phyloP scores from a whole-genome alignment of 129 eudicot species.

The Silybum marianum region DNA sequence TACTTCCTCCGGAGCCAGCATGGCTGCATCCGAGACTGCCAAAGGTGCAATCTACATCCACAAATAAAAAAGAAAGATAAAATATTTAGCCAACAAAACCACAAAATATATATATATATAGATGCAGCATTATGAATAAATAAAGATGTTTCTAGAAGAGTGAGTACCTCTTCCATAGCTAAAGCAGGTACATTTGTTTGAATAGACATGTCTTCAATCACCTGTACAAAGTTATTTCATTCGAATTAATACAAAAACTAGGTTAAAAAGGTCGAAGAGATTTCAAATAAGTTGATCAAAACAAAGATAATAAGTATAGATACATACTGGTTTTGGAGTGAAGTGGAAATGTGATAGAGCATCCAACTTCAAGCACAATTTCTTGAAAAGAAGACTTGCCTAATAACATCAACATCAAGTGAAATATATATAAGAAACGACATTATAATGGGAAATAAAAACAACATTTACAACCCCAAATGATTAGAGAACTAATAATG shows the following conservation, averaged over 20 bases:
- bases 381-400: constrained; percentile 78
- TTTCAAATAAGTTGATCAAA: background rate
- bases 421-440: constrained; percentile 12
- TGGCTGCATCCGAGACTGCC: constrained; percentile 95
- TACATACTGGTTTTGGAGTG: constrained; percentile 89
- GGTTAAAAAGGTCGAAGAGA: background rate
- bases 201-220: constrained; percentile 91
- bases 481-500: background rate
- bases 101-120: too few relatives aligned
- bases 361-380: constrained; percentile 77
- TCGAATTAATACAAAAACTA: background rate
- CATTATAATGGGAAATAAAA: constrained; percentile 1
- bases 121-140: background rate
- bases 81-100: constrained; percentile 2
- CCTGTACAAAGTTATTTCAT: constrained; percentile 37
- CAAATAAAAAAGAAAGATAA: constrained; percentile 3
- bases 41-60: constrained; percentile 79
- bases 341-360: constrained; percentile 98
- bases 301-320: background rate
- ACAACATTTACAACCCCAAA: background rate
- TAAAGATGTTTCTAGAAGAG: constrained; percentile 10
- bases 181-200: constrained; percentile 91
- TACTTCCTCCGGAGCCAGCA: constrained; percentile 99
- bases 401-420: constrained; percentile 36
- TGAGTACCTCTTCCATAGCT: constrained; percentile 92